Conservation (phyloP, 2,329 filamentous ascomycete species). For the Xylaria sp. region DNA sequence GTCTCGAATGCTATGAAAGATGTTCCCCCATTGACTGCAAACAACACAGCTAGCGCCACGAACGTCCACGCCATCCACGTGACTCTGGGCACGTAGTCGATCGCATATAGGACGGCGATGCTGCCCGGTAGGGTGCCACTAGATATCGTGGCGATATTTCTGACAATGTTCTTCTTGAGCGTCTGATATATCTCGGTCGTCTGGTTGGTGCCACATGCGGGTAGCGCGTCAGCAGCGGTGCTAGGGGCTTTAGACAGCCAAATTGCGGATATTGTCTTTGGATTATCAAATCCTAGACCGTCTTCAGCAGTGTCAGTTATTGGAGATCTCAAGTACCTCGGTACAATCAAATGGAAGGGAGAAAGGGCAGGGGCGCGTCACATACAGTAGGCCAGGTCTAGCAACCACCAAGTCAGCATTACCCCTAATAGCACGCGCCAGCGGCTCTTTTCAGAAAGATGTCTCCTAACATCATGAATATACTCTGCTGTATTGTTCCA, state of each 20-base stretch:
- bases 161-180: conserved; percentile 39
- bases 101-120: conserved; percentile 40
- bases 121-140: conserved; percentile 41
- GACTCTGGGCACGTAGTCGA: conserved; percentile 44
- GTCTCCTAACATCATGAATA: conserved; percentile 29
- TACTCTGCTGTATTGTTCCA: conserved; percentile 27
- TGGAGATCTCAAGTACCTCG: not conserved
- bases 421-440: conserved; percentile 50
- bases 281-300: conserved; percentile 55
- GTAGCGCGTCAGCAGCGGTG: not conserved
- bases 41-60: conserved; percentile 41
- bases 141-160: conserved; percentile 42
- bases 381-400: conserved; percentile 56
- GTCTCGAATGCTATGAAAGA: conserved; percentile 43
- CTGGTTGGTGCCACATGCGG: conserved; percentile 25
- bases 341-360: not conserved
- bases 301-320: conserved; percentile 38
- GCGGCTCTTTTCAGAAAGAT: conserved; percentile 45
- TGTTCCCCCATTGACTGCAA: conserved; percentile 44
- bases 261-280: conserved; percentile 42
- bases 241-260: conserved; percentile 33
- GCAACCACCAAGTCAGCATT: conserved; percentile 56
- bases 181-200: conserved; percentile 39
- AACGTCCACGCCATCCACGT: conserved; percentile 47
- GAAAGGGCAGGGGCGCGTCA: not conserved